These are phyloP conservation scores for Hygrophoropsis aurantiaca DNA, from an alignment of 768 basidiomycete genomes.

Conservation along the genomic window DNA sequence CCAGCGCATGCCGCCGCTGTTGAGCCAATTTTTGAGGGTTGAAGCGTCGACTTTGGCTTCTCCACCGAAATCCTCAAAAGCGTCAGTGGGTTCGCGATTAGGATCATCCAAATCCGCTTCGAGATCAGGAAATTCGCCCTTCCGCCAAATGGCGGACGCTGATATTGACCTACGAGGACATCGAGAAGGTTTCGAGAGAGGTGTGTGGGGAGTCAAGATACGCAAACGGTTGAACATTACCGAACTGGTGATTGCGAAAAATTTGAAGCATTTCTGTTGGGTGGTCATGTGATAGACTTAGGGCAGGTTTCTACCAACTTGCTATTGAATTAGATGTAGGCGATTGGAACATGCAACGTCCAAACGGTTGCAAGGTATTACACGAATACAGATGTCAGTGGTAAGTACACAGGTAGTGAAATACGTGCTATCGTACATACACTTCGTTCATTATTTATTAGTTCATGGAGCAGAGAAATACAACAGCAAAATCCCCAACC, in stretches of 20 bases:
- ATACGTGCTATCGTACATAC: too few species aligned
- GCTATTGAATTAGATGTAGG: too few species aligned
- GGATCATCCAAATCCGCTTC: not conserved
- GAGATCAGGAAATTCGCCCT: not conserved
- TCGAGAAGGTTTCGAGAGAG: slow-evolving; percentile 5
- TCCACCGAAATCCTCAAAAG: not conserved
- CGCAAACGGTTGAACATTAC: slow-evolving; percentile 22
- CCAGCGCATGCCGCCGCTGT: slow-evolving; percentile 18
- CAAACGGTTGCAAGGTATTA: too few species aligned
- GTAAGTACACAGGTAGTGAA: not conserved
- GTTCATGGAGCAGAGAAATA: too few species aligned
- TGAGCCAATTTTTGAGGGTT: slow-evolving; percentile 9
- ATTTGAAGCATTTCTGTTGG: slow-evolving; percentile 7
- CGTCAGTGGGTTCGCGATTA: not conserved
- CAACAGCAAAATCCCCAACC: too few species aligned
- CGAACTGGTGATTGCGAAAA: slow-evolving; percentile 11
- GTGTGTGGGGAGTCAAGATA: slow-evolving; percentile 2
- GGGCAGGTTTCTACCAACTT: slow-evolving; percentile 19
- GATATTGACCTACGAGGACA: slow-evolving; percentile 18
- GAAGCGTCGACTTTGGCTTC: too few species aligned
- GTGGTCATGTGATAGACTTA: slow-evolving; percentile 22
- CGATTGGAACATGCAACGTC: too few species aligned
- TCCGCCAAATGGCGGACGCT: slow-evolving; percentile 18
- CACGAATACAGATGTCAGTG: too few species aligned
- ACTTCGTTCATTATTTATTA: too few species aligned